Evolutionary conservation across 352 stramenopile species (phyloP), one percentile per base, ranked within the genome.

Genomic region (Phytopythium montanum): DNA sequence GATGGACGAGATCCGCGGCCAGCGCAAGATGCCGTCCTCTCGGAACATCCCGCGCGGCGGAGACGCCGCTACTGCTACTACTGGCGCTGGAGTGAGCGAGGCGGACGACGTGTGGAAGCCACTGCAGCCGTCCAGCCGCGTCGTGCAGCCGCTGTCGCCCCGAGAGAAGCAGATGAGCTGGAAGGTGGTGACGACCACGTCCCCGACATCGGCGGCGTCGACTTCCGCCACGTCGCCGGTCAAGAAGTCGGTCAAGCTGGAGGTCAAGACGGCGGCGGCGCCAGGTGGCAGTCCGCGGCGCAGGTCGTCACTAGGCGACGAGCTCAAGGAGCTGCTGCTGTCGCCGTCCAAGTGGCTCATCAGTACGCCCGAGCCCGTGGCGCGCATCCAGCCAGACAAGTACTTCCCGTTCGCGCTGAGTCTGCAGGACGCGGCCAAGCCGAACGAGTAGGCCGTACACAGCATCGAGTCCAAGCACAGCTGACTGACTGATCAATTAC

Each of bases 331-430:
- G 59, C 26, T 92, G 33, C 46, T 90, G 21, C 63, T 67, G 29
- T 85, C 79, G 2, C 79, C 82, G 7, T 76, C 79, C 38, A 85
- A 90, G 60, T 92, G 79, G 82, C 62, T 92, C 19, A 73, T 77
- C 28, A 44, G 50, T 23, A 6, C n/a, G 36, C 16, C 26, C 8
- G 53, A 64, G 45, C 44, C 44, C 3, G 66, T 73, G 23, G 44
- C 58, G 1, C 62, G 61, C 16, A 87, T 90, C 38, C 72, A 62
- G 12, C 68, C 81, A 0, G 76, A 87, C 38, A 48, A 76, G 7
- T 87, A 87, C 59, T 90, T 83, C 63, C 82, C 78, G 2, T 61
- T 57, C 3, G 67, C 70, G 23, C 61, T 90, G 18, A 72, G 70
- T 16, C 68, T 78, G 44, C 67, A 92, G 38, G 33, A 45, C 36